Conservation (phyloP, 768 basidiomycete genomes). For the Calocera viscosa region DNA sequence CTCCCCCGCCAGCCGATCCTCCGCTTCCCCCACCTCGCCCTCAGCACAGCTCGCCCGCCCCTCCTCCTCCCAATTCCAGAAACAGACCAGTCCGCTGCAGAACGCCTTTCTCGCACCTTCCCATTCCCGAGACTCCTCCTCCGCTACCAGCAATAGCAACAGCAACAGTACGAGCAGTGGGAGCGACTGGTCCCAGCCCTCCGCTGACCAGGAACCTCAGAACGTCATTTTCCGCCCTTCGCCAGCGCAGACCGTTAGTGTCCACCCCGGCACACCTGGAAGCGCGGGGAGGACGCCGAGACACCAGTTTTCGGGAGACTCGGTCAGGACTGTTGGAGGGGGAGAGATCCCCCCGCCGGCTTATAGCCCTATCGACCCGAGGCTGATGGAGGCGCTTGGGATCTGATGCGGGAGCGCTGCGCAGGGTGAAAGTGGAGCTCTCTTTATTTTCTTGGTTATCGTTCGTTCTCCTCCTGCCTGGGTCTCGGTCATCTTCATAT, state of each 20-base stretch:
- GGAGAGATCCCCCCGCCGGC: not conserved
- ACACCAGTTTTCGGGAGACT: not conserved
- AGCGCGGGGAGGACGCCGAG: not conserved
- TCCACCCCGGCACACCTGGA: not conserved
- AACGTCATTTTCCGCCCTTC: no score
- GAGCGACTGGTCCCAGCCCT: not conserved
- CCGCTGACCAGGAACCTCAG: not conserved
- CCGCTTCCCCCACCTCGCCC: not conserved
- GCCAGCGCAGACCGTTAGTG: not conserved
- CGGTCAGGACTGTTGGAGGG: not conserved
- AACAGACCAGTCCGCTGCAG: no score
- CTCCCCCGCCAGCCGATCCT: not conserved
- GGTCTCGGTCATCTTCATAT: no score
- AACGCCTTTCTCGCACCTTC: not conserved
- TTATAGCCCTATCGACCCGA: not conserved
- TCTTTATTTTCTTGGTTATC: not conserved
- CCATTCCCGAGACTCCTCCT: not conserved
- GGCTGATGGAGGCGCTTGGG: not conserved
- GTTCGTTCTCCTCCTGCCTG: no score
- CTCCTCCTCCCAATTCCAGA: no score
- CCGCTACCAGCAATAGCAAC: not conserved
- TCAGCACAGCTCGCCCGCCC: no score
- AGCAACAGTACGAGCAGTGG: not conserved
- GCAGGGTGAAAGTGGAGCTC: no score
- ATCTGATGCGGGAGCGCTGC: no score